A percentile compares a stretch with the other conserved stretches of the same genome.
phyloP scores from a whole-genome alignment of 495 filamentous ascomycete species.

The Aspergillus diversus region DNA sequence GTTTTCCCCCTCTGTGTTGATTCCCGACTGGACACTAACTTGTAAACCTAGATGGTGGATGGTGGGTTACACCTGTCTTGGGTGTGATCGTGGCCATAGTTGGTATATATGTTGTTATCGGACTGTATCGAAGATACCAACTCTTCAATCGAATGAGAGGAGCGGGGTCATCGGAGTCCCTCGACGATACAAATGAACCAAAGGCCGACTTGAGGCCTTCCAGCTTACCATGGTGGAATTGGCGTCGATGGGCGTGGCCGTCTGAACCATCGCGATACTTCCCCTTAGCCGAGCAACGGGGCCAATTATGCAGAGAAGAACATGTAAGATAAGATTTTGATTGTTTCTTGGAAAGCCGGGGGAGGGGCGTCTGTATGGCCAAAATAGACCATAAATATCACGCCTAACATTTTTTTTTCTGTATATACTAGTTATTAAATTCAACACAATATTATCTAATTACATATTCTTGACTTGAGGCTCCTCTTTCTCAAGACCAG shows the following conservation, averaged over 20 bases:
- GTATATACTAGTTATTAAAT: neutral
- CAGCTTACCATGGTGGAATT: slow-evolving; percentile 42
- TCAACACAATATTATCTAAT: too few relatives aligned
- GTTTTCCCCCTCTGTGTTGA: neutral
- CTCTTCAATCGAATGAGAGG: slow-evolving; percentile 13
- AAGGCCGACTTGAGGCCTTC: slow-evolving; percentile 1
- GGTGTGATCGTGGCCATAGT: slow-evolving; percentile 15
- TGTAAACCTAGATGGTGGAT: slow-evolving; percentile 10
- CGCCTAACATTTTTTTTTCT: neutral
- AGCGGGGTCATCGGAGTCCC: slow-evolving; percentile 27
- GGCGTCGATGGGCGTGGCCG: slow-evolving; percentile 34
- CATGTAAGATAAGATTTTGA: neutral
- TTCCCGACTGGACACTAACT: slow-evolving; percentile 1
- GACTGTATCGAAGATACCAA: slow-evolving; percentile 23
- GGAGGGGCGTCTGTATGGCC: too few relatives aligned
- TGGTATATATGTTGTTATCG: slow-evolving; percentile 17
- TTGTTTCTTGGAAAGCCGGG: too few relatives aligned
- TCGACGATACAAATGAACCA: slow-evolving; percentile 28
- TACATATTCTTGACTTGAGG: too few relatives aligned
- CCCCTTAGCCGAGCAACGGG: slow-evolving; percentile 33
- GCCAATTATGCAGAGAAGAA: slow-evolving; percentile 4
- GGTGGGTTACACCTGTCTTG: slow-evolving; percentile 22
- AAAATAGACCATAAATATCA: too few relatives aligned
- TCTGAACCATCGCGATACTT: slow-evolving; percentile 33
- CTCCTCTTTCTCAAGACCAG: too few relatives aligned